phyloP scores from a whole-genome alignment of 1,139 yeast species.

The Hemisphaericaspora xylanilytica region DNA sequence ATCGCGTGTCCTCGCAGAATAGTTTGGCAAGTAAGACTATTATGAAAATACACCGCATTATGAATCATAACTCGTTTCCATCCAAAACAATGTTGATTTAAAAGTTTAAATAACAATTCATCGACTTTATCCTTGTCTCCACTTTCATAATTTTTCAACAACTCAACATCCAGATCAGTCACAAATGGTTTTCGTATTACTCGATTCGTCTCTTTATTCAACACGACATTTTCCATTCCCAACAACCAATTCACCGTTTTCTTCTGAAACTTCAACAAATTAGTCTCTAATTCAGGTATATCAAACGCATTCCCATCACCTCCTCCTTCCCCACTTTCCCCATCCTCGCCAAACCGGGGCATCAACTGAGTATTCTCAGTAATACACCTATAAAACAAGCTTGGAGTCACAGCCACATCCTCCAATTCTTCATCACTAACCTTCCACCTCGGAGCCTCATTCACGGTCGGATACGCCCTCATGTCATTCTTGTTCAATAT shows the following conservation, averaged over 20 bases:
- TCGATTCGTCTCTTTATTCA: conserved; percentile 28
- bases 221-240: conserved; percentile 51
- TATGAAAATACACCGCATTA: conserved; percentile 39
- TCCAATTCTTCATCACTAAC: no score
- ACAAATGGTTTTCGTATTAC: conserved; percentile 21
- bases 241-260: conserved; percentile 68
- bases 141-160: no score
- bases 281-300: conserved; percentile 49
- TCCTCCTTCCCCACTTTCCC: not conserved
- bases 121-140: not conserved
- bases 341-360: conserved; percentile 15
- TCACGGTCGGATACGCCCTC: not conserved
- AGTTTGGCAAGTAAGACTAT: conserved; percentile 48
- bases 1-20: conserved; percentile 31
- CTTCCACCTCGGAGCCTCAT: no score
- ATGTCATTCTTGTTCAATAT: conserved; percentile 1
- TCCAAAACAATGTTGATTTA: conserved; percentile 50
- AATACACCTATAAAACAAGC: conserved; percentile 35
- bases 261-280: conserved; percentile 56
- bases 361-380: conserved; percentile 30
- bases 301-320: conserved; percentile 21
- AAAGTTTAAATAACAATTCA: conserved; percentile 16
- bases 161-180: conserved; percentile 3
- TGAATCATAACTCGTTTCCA: conserved; percentile 39
- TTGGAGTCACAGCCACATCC: conserved; percentile 19